These are phyloP conservation scores for Cupressus sempervirens DNA, from an alignment of 75 land plant species.

Conservation along the genomic window DNA sequence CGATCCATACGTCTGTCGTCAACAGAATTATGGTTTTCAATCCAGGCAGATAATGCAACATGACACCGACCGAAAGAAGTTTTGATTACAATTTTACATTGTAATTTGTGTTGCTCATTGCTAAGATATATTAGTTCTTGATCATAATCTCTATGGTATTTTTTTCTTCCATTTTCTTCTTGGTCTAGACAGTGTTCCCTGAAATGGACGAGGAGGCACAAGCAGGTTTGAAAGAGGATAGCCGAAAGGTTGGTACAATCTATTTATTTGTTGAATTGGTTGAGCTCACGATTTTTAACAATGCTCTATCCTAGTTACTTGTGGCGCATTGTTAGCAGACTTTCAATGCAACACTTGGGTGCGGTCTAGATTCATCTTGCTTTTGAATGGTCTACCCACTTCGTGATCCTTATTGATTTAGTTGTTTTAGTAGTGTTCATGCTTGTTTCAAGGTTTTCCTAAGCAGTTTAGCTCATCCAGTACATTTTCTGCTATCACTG, in stretches of 20 bases:
- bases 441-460: neutral
- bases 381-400: neutral
- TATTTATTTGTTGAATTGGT: neutral
- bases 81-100: neutral
- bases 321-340: neutral
- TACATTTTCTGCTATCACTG: neutral
- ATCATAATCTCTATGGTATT: neutral
- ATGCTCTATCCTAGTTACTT: neutral
- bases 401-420: neutral
- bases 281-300: neutral
- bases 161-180: neutral
- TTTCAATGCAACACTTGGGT: neutral
- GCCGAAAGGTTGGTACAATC: neutral
- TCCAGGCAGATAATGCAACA: neutral
- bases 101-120: neutral
- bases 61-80: neutral
- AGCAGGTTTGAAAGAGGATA: neutral
- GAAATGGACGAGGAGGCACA: neutral
- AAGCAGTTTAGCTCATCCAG: neutral
- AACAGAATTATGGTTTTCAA: too few species aligned
- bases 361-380: neutral
- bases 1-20: too few species aligned
- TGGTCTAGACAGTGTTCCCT: neutral
- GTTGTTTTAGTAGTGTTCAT: neutral
- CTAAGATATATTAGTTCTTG: neutral